Percentiles rank a stretch among this genome's conserved stretches.
These are phyloP conservation scores for Pseudogymnoascus sp. DNA, from an alignment of 2,329 filamentous ascomycete species.

Conservation along the genomic window DNA sequence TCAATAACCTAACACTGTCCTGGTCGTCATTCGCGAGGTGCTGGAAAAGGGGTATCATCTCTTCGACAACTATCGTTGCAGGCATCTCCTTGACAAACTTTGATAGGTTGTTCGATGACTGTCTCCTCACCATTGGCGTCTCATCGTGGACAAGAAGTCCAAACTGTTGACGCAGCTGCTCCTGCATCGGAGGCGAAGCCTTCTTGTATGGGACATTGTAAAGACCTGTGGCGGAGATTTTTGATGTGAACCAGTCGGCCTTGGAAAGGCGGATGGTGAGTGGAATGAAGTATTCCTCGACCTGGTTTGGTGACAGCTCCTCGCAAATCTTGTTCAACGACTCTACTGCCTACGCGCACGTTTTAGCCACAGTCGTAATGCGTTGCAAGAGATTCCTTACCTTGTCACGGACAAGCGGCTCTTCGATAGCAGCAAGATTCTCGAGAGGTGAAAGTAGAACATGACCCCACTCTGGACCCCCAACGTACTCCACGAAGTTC, in stretches of 20 bases:
- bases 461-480: constrained; percentile 86
- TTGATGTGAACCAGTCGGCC: constrained; percentile 99
- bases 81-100: constrained; percentile 98
- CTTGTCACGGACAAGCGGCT: constrained; percentile 96
- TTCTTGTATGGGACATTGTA: constrained; percentile 92
- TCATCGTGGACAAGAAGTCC: constrained; percentile 92
- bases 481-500: constrained; percentile 94
- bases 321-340: constrained; percentile 99
- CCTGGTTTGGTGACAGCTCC: constrained; percentile 80
- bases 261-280: constrained; percentile 93
- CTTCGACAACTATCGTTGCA: constrained; percentile 81
- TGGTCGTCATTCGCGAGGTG: constrained; percentile 94
- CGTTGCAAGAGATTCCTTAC: constrained; percentile 38
- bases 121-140: constrained; percentile 96
- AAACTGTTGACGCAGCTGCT: constrained; percentile 86
- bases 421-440: constrained; percentile 96
- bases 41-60: constrained; percentile 99
- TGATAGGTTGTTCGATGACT: constrained; percentile 90
- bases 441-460: constrained; percentile 94
- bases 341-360: constrained; percentile 69
- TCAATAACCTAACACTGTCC: constrained; percentile 91
- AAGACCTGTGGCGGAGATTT: constrained; percentile 93
- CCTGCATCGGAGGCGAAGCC: constrained; percentile 78
- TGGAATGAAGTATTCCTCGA: constrained; percentile 96
- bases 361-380: constrained; percentile 11